These are phyloP conservation scores for Coemansia sp. DNA, from an alignment of 192 early-diverging fungal species.

Conservation along the genomic window DNA sequence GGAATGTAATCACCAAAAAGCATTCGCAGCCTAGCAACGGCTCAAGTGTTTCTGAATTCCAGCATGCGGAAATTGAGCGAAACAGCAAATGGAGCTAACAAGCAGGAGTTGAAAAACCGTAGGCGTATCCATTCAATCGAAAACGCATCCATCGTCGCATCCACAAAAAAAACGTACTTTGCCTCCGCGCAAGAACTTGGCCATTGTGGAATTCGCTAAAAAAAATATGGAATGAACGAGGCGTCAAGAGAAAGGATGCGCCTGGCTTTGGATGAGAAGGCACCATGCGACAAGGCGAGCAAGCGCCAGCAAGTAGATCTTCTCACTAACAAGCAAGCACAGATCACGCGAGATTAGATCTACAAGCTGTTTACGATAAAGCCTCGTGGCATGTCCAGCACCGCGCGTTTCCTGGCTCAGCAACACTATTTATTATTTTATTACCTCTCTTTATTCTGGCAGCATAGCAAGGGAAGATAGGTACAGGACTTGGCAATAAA, in stretches of 20 bases:
- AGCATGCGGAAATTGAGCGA: not conserved
- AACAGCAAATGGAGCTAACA: not conserved
- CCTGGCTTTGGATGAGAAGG: not conserved
- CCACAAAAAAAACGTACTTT: conserved; percentile 36
- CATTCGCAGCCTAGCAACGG: not conserved
- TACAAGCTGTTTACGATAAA: not conserved
- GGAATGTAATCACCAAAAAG: too few species aligned
- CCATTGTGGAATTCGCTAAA: conserved; percentile 34
- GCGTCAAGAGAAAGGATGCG: conserved; percentile 31
- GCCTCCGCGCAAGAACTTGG: conserved; percentile 51
- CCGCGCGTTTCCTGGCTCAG: not conserved
- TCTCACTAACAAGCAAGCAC: not conserved
- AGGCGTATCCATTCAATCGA: conserved; percentile 17
- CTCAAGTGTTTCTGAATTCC: not conserved
- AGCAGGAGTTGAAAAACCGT: not conserved
- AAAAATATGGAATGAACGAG: conserved; percentile 12
- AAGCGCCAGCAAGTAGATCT: not conserved
- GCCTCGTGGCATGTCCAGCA: not conserved
- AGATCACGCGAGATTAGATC: not conserved
- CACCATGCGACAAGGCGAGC: not conserved
- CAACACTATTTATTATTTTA: not conserved
- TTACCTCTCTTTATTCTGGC: not conserved
- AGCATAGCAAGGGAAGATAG: not conserved
- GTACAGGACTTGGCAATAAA: not conserved
- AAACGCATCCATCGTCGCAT: conserved; percentile 21